Evolutionary conservation across 2,329 filamentous ascomycete species (phyloP).

Genomic region (Gnomoniopsis sp.): DNA sequence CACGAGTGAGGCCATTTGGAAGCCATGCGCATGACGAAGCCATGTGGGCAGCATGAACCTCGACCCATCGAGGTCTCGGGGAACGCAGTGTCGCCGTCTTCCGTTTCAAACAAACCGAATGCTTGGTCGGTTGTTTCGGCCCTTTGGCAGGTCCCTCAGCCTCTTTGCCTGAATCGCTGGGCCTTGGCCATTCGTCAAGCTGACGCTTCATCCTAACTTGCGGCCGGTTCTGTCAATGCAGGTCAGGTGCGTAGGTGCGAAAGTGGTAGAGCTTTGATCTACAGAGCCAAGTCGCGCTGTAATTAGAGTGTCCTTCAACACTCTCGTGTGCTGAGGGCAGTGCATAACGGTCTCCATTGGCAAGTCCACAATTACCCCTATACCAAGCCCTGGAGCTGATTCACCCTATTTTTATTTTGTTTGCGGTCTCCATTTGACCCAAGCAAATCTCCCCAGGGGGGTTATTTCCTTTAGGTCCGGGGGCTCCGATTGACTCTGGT

Average conservation of each 20-base stretch:
- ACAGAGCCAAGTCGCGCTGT: conserved; percentile 12
- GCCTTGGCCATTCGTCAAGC: background rate
- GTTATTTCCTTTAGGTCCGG: background rate
- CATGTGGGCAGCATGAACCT: background rate
- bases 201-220: background rate
- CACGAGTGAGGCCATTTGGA: conserved; percentile 2
- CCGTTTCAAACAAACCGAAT: background rate
- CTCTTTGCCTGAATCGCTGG: background rate
- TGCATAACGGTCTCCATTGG: too few relatives aligned
- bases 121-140: background rate
- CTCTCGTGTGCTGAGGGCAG: background rate
- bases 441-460: background rate
- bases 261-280: conserved; percentile 8
- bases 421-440: conserved; percentile 1
- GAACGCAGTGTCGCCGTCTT: background rate
- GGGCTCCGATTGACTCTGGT: background rate
- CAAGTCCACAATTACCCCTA: background rate
- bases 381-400: background rate
- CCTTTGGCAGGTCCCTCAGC: background rate
- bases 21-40: background rate
- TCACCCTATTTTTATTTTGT: conserved; percentile 9
- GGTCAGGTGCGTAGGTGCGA: background rate
- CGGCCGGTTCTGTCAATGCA: background rate
- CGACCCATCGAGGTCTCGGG: background rate
- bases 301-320: background rate